A percentile compares a stretch with the other conserved stretches of the same genome.
Evolutionary conservation across 345 rosid species (phyloP).

Genomic region (Raphanus sativus): DNA sequence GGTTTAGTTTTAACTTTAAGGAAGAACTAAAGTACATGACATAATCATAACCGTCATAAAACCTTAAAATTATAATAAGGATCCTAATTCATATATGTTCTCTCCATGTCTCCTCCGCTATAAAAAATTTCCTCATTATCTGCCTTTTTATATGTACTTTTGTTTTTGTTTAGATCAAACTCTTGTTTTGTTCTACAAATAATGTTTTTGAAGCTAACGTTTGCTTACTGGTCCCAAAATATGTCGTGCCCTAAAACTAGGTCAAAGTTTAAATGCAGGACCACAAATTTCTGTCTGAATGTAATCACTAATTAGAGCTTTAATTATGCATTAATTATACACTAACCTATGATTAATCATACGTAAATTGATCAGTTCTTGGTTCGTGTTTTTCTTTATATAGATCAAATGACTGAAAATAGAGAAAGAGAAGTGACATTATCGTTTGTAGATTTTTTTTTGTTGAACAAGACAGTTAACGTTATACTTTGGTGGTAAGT

Average conservation of each 20-base stretch:
- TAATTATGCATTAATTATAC: conserved; percentile 33
- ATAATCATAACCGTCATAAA: conserved; percentile 50
- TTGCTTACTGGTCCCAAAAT: conserved; percentile 40
- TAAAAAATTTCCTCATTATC: conserved; percentile 1
- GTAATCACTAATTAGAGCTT: conserved; percentile 32
- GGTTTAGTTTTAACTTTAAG: conserved; percentile 25
- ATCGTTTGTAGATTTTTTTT: neutral
- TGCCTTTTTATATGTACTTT: conserved; percentile 8
- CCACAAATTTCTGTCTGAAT: conserved; percentile 28
- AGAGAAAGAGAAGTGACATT: neutral
- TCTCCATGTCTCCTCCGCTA: conserved; percentile 27
- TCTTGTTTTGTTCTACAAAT: conserved; percentile 33
- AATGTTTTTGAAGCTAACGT: conserved; percentile 15
- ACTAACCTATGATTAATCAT: conserved; percentile 11
- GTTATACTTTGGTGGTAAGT: neutral
- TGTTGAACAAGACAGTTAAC: neutral
- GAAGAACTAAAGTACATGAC: conserved; percentile 53
- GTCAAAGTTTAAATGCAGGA: conserved; percentile 28
- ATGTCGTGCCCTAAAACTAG: conserved; percentile 25
- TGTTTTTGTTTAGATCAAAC: neutral
- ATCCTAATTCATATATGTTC: conserved; percentile 32
- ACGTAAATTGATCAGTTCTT: conserved; percentile 10
- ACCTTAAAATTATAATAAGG: conserved; percentile 38
- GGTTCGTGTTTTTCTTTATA: neutral
- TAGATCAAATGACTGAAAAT: neutral